Conservation (phyloP, 441 rosid species). For the Gossypium trilobum region DNA sequence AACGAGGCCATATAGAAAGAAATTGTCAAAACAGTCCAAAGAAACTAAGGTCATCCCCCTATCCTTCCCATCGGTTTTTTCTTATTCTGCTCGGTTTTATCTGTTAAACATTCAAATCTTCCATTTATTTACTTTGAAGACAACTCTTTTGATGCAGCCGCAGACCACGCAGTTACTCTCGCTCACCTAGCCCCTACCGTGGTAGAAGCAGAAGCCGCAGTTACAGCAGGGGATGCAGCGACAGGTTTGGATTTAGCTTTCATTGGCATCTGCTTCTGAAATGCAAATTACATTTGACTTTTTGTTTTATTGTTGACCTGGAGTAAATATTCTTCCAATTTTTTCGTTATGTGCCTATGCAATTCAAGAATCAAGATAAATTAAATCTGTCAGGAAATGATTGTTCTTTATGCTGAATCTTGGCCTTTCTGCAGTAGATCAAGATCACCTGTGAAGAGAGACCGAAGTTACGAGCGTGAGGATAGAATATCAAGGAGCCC, state of each 20-base stretch:
- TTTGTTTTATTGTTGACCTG: not conserved
- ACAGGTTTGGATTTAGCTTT: slow-evolving; percentile 32
- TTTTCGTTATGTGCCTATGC: not conserved
- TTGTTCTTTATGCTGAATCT: not conserved
- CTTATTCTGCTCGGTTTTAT: not conserved
- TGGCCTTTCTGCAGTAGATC: slow-evolving; percentile 38
- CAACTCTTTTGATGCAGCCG: slow-evolving; percentile 18
- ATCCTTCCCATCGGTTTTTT: not conserved
- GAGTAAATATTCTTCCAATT: not conserved
- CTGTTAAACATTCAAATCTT: not conserved
- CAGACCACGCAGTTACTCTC: slow-evolving; percentile 44
- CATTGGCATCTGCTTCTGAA: not conserved
- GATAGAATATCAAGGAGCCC: slow-evolving; percentile 50
- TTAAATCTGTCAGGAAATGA: not conserved
- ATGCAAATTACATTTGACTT: not conserved
- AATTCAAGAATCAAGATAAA: not conserved
- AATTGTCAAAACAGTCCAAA: slow-evolving; percentile 66
- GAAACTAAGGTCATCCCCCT: slow-evolving; percentile 35
- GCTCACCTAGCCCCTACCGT: slow-evolving; percentile 55
- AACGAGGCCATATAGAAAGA: slow-evolving; percentile 65
- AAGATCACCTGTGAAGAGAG: slow-evolving; percentile 47
- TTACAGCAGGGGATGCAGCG: slow-evolving; percentile 51
- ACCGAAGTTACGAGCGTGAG: slow-evolving; percentile 27
- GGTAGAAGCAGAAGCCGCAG: slow-evolving; percentile 63
- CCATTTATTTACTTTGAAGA: not conserved